Percentiles rank a stretch among this genome's conserved stretches.
Conservation (phyloP, 768 basidiomycete species). For the Mycena crocata region DNA sequence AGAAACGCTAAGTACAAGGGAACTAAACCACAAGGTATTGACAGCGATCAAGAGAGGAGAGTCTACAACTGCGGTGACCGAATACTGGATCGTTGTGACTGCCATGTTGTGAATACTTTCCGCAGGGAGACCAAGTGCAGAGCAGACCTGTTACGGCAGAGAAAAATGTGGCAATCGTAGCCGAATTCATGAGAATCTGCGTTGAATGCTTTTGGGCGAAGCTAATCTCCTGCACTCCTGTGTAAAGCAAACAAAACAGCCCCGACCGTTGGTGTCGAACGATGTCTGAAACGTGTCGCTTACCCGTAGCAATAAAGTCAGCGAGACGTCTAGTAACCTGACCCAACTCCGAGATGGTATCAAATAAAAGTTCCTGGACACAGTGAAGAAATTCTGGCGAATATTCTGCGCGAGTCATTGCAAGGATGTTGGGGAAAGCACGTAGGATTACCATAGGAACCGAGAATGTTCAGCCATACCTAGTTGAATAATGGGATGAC, state of each 20-base stretch:
- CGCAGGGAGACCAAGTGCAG: not conserved
- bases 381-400: slow-evolving; percentile 24
- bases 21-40: slow-evolving; percentile 24
- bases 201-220: slow-evolving; percentile 27
- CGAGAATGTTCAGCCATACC: slow-evolving; percentile 29
- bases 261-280: too few relatives aligned
- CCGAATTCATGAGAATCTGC: slow-evolving; percentile 21
- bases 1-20: slow-evolving; percentile 24
- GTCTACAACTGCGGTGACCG: not conserved
- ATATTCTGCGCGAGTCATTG: not conserved
- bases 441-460: slow-evolving; percentile 16
- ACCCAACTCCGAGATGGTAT: slow-evolving; percentile 14
- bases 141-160: slow-evolving; percentile 24
- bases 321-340: slow-evolving; percentile 12
- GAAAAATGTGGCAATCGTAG: slow-evolving; percentile 27
- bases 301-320: slow-evolving; percentile 23
- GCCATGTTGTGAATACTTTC: not conserved
- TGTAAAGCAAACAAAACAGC: not conserved
- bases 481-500: not conserved
- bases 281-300: not conserved
- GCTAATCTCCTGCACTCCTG: slow-evolving; percentile 27
- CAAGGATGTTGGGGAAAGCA: not conserved
- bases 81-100: slow-evolving; percentile 28
- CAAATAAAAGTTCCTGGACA: slow-evolving; percentile 22
- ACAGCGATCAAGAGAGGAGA: slow-evolving; percentile 11